A percentile compares a stretch with the other conserved stretches of the same genome.
Conservation (phyloP, 2,329 filamentous ascomycete species). For the Tolypocladium capitatum region DNA sequence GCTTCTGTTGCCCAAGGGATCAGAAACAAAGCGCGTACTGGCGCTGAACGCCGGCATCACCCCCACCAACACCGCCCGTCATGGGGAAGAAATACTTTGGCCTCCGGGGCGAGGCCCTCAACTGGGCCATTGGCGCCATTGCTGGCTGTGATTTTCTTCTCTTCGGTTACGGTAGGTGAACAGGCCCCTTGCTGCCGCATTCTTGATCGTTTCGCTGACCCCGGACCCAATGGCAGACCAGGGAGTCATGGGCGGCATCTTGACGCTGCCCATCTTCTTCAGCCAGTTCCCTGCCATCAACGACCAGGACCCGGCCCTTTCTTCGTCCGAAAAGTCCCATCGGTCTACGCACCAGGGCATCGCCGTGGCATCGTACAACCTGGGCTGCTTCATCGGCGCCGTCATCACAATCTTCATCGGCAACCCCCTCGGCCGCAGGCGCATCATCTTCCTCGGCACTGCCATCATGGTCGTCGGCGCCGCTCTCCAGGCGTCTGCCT, state of each 20-base stretch:
- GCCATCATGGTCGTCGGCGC: slow-evolving; percentile 45
- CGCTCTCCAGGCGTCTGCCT: slow-evolving; percentile 43
- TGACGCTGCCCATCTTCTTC: slow-evolving; percentile 52
- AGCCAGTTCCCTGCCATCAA: slow-evolving; percentile 41
- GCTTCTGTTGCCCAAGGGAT: not conserved
- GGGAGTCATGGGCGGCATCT: slow-evolving; percentile 62
- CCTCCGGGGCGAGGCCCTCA: slow-evolving; percentile 50
- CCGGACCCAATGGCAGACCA: slow-evolving; percentile 41
- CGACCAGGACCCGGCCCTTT: slow-evolving; percentile 25
- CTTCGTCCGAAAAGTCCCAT: slow-evolving; percentile 18
- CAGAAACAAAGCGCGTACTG: not conserved
- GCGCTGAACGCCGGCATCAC: not conserved
- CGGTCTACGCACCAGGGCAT: slow-evolving; percentile 42
- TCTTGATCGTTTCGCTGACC: not conserved
- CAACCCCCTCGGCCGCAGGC: slow-evolving; percentile 45
- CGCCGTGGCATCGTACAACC: slow-evolving; percentile 41
- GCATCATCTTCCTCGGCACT: slow-evolving; percentile 46
- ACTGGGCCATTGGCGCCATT: slow-evolving; percentile 56
- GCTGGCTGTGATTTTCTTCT: slow-evolving; percentile 61
- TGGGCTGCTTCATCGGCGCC: slow-evolving; percentile 50
- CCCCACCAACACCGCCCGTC: no score
- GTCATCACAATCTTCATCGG: slow-evolving; percentile 54
- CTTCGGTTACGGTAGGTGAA: slow-evolving; percentile 36
- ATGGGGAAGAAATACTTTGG: slow-evolving; percentile 42
- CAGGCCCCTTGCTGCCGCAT: not conserved